Evolutionary conservation across 192 early-diverging fungal genomes (phyloP).

Genomic region (Geranomyces variabilis): DNA sequence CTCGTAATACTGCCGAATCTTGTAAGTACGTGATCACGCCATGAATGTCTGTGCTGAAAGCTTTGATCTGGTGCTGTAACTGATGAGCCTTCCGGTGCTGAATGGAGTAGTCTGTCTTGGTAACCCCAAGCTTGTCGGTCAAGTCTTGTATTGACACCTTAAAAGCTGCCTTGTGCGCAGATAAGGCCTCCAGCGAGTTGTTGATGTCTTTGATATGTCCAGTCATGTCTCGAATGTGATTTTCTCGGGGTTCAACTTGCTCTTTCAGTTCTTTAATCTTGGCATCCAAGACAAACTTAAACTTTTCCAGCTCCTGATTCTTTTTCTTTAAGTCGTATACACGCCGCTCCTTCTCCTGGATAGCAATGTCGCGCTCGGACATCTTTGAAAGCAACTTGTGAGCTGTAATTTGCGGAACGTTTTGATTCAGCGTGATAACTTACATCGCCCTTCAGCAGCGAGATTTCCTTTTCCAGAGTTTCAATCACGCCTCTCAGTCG

Average conservation of each 20-base stretch:
- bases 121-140: slow-evolving; percentile 20
- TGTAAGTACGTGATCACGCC: slow-evolving; percentile 50
- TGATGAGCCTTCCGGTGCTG: slow-evolving; percentile 43
- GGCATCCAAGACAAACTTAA: slow-evolving; percentile 71
- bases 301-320: slow-evolving; percentile 72
- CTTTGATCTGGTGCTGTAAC: slow-evolving; percentile 31
- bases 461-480: slow-evolving; percentile 57
- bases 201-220: slow-evolving; percentile 54
- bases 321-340: slow-evolving; percentile 72
- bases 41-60: slow-evolving; percentile 44
- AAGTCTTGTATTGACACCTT: slow-evolving; percentile 39
- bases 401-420: not conserved
- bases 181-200: slow-evolving; percentile 42
- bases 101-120: slow-evolving; percentile 31
- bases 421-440: not conserved
- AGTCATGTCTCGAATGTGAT: slow-evolving; percentile 61
- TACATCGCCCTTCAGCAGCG: slow-evolving; percentile 55
- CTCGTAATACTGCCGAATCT: slow-evolving; percentile 46
- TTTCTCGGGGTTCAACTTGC: slow-evolving; percentile 66
- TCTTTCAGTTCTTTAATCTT: slow-evolving; percentile 68
- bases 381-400: slow-evolving; percentile 39
- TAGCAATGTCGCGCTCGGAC: slow-evolving; percentile 64
- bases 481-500: slow-evolving; percentile 50
- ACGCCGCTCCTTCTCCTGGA: slow-evolving; percentile 68
- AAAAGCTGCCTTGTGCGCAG: slow-evolving; percentile 35